phyloP scores from a whole-genome alignment of 1,284 basidiomycete genomes.

The Dichomitus squalens region DNA sequence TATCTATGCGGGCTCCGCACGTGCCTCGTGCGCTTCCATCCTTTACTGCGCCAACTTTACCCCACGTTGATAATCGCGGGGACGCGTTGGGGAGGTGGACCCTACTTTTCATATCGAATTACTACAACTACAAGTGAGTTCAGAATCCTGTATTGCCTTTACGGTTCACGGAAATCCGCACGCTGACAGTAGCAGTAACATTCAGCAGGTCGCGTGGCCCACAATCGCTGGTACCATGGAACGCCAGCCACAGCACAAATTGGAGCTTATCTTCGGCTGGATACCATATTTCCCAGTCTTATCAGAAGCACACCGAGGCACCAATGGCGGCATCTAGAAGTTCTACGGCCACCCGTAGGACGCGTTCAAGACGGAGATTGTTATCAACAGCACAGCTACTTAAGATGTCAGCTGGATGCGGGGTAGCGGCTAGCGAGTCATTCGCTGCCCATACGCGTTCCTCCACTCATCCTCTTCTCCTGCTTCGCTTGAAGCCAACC shows the following conservation, averaged over 20 bases:
- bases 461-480: neutral
- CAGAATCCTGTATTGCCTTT: too few species aligned
- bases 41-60: too few species aligned
- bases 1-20: slow-evolving; percentile 5
- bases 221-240: too few species aligned
- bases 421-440: neutral
- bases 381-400: slow-evolving; percentile 11
- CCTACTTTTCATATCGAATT: too few species aligned
- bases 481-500: neutral
- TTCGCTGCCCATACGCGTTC: neutral
- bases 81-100: too few species aligned
- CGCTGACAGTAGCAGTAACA: too few species aligned
- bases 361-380: too few species aligned
- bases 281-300: neutral
- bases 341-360: neutral
- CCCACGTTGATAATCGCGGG: too few species aligned
- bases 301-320: slow-evolving; percentile 10
- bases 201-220: too few species aligned
- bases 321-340: neutral
- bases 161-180: too few species aligned
- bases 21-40: neutral
- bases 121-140: too few species aligned
- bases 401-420: slow-evolving; percentile 4
- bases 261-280: neutral
- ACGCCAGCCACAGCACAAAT: too few species aligned